Conservation (phyloP, 371 early-diverging fungal species). For the Mucor mucedo region DNA sequence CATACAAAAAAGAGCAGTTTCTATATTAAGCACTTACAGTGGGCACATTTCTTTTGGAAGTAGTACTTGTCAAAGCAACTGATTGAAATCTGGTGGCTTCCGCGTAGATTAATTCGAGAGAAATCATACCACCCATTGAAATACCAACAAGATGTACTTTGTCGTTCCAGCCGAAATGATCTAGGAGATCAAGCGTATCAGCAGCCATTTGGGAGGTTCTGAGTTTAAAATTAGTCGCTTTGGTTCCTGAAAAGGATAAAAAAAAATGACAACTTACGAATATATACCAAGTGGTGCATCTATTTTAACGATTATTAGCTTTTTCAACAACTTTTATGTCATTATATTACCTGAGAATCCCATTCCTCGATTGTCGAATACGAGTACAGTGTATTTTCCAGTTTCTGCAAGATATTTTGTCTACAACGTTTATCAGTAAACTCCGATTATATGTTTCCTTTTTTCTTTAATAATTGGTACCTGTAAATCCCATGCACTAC, state of each 20-base stretch:
- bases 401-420: slow-evolving; percentile 60
- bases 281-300: slow-evolving; percentile 37
- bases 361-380: slow-evolving; percentile 84
- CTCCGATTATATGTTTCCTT: not conserved
- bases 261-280: slow-evolving; percentile 23
- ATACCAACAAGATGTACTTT: slow-evolving; percentile 73
- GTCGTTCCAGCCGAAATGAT: slow-evolving; percentile 66
- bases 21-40: slow-evolving; percentile 35
- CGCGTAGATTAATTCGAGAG: slow-evolving; percentile 57
- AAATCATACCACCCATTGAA: slow-evolving; percentile 84
- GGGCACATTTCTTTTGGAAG: slow-evolving; percentile 47
- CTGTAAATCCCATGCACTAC: slow-evolving; percentile 47
- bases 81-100: slow-evolving; percentile 46
- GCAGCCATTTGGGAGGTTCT: slow-evolving; percentile 73
- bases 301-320: slow-evolving; percentile 2
- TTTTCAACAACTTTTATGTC: no score
- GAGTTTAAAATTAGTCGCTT: not conserved
- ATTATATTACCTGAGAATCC: slow-evolving; percentile 53
- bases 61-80: slow-evolving; percentile 50
- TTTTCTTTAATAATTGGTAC: slow-evolving; percentile 23
- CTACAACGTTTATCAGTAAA: slow-evolving; percentile 21
- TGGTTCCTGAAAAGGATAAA: not conserved
- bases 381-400: slow-evolving; percentile 70
- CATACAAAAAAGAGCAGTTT: not conserved
- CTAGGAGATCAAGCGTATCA: slow-evolving; percentile 68